Evolutionary conservation across 768 basidiomycete species (phyloP), one percentile per base, ranked within the genome.

Genomic region (Naematelia encephala): DNA sequence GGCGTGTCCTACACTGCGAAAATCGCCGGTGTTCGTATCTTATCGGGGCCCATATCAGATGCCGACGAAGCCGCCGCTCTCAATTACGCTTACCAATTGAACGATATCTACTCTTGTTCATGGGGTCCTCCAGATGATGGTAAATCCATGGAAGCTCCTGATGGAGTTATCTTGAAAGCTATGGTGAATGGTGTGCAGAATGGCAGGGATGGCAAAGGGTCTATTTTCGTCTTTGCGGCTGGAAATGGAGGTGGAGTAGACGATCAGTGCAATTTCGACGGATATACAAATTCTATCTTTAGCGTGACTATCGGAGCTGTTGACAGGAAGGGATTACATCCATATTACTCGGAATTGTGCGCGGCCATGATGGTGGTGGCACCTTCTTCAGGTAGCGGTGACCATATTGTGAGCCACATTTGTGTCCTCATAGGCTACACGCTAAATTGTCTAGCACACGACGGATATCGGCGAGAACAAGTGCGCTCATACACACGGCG

Each of bases 111-210:
- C 78, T 91, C 89, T 62, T 99, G 96, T 77, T 91, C 89, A 56
- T 99, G 96, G 96, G 96, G 96, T 4, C 96, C 96, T 8, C 89
- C 93, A 0, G 94, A 99, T 76, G 89, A 96, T 68, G 94, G 94
- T 8, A 81, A 81, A 68, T 86, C 89, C 0, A 97, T 98, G 94
- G 96, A 99, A 74, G 91, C 84, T 0, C 96, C 96, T 0, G 85
- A 84, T 13, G 87, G 89, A 68, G 81, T 99, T 49, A 96, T 98
- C 71, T 82, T 89, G 70, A 93, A 94, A 75, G 90, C 96, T 5
- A 86, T 99, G 65, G 80, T 98, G 23, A 94, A 97, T 65, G 96
- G 96, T 19, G 84, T 97, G 39, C 87, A 89, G 76, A 87, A 89
- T 29, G 96, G 96, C 1, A 85, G 96, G 46, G 82, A 79, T 25